These are phyloP conservation scores for Plectosphaerella plurivora DNA, from an alignment of 2,329 filamentous ascomycete genomes.

Conservation along the genomic window DNA sequence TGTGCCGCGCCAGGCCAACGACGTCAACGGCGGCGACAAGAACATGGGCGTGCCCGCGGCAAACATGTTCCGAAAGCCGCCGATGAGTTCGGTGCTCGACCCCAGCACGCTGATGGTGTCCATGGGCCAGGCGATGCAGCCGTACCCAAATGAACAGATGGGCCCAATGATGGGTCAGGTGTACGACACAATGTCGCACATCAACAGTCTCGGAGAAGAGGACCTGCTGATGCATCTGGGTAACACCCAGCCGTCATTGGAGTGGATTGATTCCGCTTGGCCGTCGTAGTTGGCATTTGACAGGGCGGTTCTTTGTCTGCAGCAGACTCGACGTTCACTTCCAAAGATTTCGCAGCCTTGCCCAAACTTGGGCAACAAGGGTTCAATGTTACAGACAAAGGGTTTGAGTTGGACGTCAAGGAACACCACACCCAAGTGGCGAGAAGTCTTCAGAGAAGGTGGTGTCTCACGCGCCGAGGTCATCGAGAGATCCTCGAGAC, in stretches of 20 bases:
- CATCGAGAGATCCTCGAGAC: no score
- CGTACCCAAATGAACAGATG: not conserved
- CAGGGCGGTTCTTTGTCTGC: no score
- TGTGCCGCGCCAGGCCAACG: not conserved
- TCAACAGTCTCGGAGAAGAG: slow-evolving; percentile 1
- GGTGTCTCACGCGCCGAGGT: no score
- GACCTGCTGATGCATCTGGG: slow-evolving; percentile 1
- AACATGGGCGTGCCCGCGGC: not conserved
- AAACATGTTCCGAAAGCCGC: slow-evolving; percentile 2
- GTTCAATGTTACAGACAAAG: no score
- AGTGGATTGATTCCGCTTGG: slow-evolving; percentile 1
- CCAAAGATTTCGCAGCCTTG: no score
- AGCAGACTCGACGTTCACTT: no score
- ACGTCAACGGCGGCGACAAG: not conserved
- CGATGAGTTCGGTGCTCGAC: not conserved
- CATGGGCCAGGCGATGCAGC: not conserved
- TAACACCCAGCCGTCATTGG: not conserved
- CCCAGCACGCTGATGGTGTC: not conserved
- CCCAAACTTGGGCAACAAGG: no score
- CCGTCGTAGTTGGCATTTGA: slow-evolving; percentile 12
- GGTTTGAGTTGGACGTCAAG: no score
- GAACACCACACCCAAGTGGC: no score
- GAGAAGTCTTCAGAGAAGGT: no score
- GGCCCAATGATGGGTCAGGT: not conserved
- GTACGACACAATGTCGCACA: slow-evolving; percentile 1